phyloP scores from a whole-genome alignment of 1,284 basidiomycete genomes.

The Megacollybia platyphylla region DNA sequence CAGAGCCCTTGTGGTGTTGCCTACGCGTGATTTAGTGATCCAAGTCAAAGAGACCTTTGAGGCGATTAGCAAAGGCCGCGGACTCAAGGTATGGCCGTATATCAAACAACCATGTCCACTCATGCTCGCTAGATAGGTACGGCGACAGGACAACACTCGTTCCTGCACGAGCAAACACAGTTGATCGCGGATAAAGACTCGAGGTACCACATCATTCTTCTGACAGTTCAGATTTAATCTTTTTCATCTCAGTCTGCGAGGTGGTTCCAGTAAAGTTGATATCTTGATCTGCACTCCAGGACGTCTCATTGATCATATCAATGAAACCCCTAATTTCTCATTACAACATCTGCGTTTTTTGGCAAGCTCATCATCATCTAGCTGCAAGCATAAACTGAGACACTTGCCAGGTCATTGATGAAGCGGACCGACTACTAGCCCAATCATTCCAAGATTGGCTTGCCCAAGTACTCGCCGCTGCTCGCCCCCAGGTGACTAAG shows the following conservation, averaged over 20 bases:
- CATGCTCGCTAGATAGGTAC: slow-evolving; percentile 48
- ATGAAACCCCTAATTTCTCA: slow-evolving; percentile 80
- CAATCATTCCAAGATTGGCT: slow-evolving; percentile 98
- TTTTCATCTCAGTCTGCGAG: slow-evolving; percentile 30
- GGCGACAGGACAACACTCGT: slow-evolving; percentile 77
- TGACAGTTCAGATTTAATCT: background rate
- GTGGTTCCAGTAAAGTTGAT: slow-evolving; percentile 84
- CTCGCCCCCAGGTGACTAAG: slow-evolving; percentile 30
- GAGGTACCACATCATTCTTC: slow-evolving; percentile 21
- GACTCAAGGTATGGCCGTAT: slow-evolving; percentile 56
- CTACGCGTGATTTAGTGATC: slow-evolving; percentile 88
- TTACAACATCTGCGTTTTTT: slow-evolving; percentile 90
- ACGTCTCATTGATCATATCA: slow-evolving; percentile 87
- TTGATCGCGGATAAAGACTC: slow-evolving; percentile 42
- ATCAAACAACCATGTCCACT: slow-evolving; percentile 1
- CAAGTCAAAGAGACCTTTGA: slow-evolving; percentile 94
- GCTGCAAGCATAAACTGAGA: slow-evolving; percentile 3
- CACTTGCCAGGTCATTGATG: slow-evolving; percentile 75
- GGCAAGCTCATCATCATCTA: slow-evolving; percentile 25
- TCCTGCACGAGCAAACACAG: slow-evolving; percentile 69
- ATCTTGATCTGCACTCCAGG: slow-evolving; percentile 95
- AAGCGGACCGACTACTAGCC: slow-evolving; percentile 89
- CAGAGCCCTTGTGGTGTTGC: slow-evolving; percentile 86
- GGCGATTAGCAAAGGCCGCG: slow-evolving; percentile 71
- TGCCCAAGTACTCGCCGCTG: slow-evolving; percentile 64